Evolutionary conservation across 1,284 basidiomycete species (phyloP), one percentile per base, ranked within the genome.

Genomic region (Heliocybe sulcata): DNA sequence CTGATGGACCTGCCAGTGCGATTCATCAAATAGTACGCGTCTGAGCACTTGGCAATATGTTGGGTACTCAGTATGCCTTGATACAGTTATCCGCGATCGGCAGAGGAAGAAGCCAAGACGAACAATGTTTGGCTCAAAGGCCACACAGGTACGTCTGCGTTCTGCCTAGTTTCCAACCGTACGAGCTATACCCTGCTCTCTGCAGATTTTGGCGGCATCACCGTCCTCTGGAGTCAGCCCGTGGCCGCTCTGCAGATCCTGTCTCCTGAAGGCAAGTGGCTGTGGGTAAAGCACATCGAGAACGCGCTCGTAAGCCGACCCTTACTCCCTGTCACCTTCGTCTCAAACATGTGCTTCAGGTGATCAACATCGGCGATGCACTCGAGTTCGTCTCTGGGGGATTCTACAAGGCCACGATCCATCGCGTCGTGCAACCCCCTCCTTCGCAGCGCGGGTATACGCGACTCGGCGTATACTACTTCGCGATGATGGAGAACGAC

Each of bases 111-210:
- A 58, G 55, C 60, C 11, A 78, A 77, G 61, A 75, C 80, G 0
- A 77, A 78, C 53, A 73, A 79, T 47, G 76, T 82, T 20, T 82
- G 80, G 81, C 65, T 83, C 31, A 82, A 83, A 62, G 83, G 82
- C 3, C 82, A 85, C 59, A 82, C 79, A 9, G 82, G 82, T 78
- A 55, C 12, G 23, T 12, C 9, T n/a, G n/a, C n/a, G n/a, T n/a
- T n/a, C n/a, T n/a, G n/a, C n/a, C n/a, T n/a, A n/a, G n/a, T n/a
- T n/a, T n/a, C n/a, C n/a, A n/a, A n/a, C n/a, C n/a, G n/a, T n/a
- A n/a, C n/a, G n/a, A n/a, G n/a, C n/a, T n/a, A 66, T 47, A 26
- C 23, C 6, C 20, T 49, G 12, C 12, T 49, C 47, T 16, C 3
- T 29, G 14, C 47, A 83, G 83, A 85, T 60, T 74, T 81, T 57